Base-by-base conservation (phyloP, 305 asterid genomes). In the Rubia tinctorum region DNA sequence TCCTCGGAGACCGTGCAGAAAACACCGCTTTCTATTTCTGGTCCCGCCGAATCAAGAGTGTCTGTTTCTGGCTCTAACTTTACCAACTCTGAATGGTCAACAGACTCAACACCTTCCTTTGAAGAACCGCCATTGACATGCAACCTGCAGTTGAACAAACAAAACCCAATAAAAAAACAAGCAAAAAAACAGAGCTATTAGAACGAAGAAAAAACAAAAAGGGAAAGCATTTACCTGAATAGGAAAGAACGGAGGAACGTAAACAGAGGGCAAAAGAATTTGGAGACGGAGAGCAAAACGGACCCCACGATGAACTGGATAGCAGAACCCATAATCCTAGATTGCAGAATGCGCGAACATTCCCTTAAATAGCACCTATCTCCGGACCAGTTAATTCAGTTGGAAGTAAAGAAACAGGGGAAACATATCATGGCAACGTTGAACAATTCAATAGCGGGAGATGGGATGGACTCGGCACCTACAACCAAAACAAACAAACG, bases 381-480 rank as follows among this genome's bases (percentile, higher is more conserved):
- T 22, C 2, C 15, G 1, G 2, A 3, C n/a, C 34, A 74, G 71
- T 75, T 56, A 74, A 84, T 83, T 77, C 75, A 73, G 82, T 69
- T 66, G 51, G 78, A 82, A 83, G 90, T 76, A 81, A 83, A 75
- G 75, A 71, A 73, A 74, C 72, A 74, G 74, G 37, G 53, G 67
- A 77, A 75, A 77, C 73, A 45, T 58, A 69, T 82, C 72, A 89
- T 88, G 84, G 71, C 78, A 44, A 39, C 30, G 74, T 87, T 87
- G 96, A 93, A 88, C 39, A 67, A n/a, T 79, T 84, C 79, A 80
- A 84, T 67, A 55, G 51, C 55, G 60, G 87, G 84, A 67, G n/a
- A 81, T 65, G 40, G 91, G n/a, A n/a, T n/a, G n/a, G n/a, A 89
- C 95, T 68, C 17, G 4, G 70, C 72, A 90, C 87, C 94, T 77